Base-by-base conservation (phyloP, 2,329 filamentous ascomycete species). In the Phyllosticta citrichinensis region DNA sequence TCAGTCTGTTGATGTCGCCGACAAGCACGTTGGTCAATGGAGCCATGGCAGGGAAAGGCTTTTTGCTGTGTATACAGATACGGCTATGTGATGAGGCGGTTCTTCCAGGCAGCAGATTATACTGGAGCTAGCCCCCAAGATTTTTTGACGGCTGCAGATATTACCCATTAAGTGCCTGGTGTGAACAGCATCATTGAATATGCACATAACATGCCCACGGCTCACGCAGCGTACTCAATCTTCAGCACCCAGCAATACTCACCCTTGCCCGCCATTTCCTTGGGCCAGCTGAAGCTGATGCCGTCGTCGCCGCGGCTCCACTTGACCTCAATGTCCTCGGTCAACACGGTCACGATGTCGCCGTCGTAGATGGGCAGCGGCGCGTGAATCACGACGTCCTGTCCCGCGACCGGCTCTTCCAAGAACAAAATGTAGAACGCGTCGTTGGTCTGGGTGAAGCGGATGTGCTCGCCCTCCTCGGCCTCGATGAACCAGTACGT, bases 401-500 rank as follows among this genome's bases (percentile, higher is more conserved):
- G 30, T 4, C 62, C 56, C n/a, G 54, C 33, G 11, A 53, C 27
- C 2, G 79, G 80, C 52, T 72, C 72, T 5, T 74, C 71, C 35
- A 83, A 64, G 1, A 76, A 75, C 14, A 77, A 64, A 47, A 83
- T 72, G 64, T 83, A 84, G 62, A 84, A 83, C 0, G 81, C 80
- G 9, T 80, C 76, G 1, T 71, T 62, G 0, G 76, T 82, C 65
- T 77, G 76, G 3, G 81, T 83, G 65, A 83, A 84, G 4, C 81
- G 69, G 0, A 83, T 67, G 12, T 14, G 11, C 51, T 54, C 57
- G 0, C 76, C 75, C 55, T 80, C 78, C 17, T 76, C 70, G 0
- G 79, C 74, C 5, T 71, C 74, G 2, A 80, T 68, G 64, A 77
- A 76, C 79, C 80, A 82, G 66, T 81, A 83, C 1, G 77, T 82